Percentiles rank a stretch among this genome's conserved stretches.
Evolutionary conservation across 305 asterid species (phyloP).

Genomic region (Withania somnifera): DNA sequence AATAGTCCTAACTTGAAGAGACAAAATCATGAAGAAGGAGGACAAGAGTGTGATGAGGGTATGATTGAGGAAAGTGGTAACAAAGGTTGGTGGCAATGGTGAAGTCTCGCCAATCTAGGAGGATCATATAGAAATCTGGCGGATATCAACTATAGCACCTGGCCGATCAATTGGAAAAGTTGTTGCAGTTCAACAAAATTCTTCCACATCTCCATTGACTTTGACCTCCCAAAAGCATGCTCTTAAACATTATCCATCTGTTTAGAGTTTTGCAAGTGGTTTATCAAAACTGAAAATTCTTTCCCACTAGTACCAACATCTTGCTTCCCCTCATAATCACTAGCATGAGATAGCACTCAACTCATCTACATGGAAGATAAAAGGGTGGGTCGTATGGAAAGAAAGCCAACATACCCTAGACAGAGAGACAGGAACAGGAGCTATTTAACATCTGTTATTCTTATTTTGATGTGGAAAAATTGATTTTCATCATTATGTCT

Average conservation of each 20-base stretch:
- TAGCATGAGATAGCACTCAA: not conserved
- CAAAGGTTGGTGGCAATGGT: not conserved
- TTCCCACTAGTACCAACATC: not conserved
- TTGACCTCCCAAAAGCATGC: not conserved
- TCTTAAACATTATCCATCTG: not conserved
- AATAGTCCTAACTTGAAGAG: not conserved
- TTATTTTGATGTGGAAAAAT: not conserved
- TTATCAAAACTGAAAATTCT: not conserved
- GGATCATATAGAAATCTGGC: not conserved
- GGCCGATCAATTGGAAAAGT: not conserved
- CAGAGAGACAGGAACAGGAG: not conserved
- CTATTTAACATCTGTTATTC: not conserved
- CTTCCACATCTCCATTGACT: not conserved
- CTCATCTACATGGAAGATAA: not conserved
- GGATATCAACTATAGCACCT: not conserved
- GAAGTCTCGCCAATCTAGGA: not conserved
- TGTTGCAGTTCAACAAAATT: not conserved
- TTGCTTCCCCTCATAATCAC: not conserved
- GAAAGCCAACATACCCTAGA: not conserved
- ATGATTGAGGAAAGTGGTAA: not conserved
- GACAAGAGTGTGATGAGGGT: not conserved
- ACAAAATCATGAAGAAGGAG: not conserved
- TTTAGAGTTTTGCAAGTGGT: not conserved
- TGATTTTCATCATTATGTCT: not conserved
- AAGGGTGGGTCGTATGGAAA: not conserved